Evolutionary conservation across 163 green algal species (phyloP).

Genomic region (Scenedesmus sp.): DNA sequence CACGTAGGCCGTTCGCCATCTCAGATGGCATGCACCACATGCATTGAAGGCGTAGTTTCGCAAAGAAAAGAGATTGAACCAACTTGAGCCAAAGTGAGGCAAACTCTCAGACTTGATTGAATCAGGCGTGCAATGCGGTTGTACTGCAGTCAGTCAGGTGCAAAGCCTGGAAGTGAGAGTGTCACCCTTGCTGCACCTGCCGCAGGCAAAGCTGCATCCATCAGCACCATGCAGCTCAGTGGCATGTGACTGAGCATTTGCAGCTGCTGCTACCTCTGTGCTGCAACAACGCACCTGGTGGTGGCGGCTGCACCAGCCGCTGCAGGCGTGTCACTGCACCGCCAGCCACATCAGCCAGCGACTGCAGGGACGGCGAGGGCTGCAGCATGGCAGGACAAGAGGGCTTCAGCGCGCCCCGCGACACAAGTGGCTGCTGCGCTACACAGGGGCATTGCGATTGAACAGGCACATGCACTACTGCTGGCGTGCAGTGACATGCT

Average conservation of each 20-base stretch:
- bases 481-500: neutral
- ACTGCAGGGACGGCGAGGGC: constrained; percentile 10
- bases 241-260: neutral
- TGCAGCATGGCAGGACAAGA: neutral
- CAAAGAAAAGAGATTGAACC: too few species aligned
- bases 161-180: too few species aligned
- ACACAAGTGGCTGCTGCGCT: neutral
- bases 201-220: neutral
- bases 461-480: too few species aligned
- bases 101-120: too few species aligned
- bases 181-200: neutral
- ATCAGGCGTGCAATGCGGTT: too few species aligned
- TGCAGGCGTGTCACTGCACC: constrained; percentile 3
- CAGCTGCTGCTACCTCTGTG: neutral
- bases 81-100: too few species aligned
- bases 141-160: too few species aligned
- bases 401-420: too few species aligned
- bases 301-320: constrained; percentile 36
- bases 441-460: too few species aligned
- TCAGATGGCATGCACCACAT: too few species aligned
- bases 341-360: constrained; percentile 19
- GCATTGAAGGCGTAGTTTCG: too few species aligned
- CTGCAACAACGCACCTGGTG: neutral
- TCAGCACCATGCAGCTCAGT: neutral
- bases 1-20: too few species aligned